These are phyloP conservation scores for Henckelia pumila DNA, from an alignment of 257 asterid genomes.

Conservation along the genomic window DNA sequence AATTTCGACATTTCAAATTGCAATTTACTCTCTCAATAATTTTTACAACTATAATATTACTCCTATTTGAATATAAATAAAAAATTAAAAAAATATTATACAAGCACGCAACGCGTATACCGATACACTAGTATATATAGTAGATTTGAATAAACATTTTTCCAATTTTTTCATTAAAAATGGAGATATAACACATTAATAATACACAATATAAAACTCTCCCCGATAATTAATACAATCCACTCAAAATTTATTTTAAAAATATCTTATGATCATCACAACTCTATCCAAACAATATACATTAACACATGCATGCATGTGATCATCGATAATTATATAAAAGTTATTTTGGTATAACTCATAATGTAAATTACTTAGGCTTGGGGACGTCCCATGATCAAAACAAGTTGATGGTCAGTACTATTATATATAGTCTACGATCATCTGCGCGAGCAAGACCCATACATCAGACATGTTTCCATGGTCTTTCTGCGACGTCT, in stretches of 20 bases:
- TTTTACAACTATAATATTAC: too few species aligned
- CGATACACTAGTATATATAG: too few species aligned
- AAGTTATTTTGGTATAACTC: conserved; percentile 4
- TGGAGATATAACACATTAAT: too few species aligned
- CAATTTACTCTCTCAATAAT: too few species aligned
- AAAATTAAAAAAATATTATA: too few species aligned
- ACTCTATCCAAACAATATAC: background rate
- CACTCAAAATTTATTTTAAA: background rate
- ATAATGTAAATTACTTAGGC: background rate
- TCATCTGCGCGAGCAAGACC: background rate
- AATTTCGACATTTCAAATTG: too few species aligned
- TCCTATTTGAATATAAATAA: too few species aligned
- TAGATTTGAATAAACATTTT: too few species aligned
- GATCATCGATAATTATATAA: background rate
- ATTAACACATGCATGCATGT: background rate
- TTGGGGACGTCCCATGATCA: background rate
- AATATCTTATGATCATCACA: conserved; percentile 4
- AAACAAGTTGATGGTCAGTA: background rate
- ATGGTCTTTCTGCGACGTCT: conserved; percentile 84
- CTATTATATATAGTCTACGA: too few species aligned
- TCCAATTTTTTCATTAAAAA: too few species aligned
- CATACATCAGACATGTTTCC: conserved; percentile 70
- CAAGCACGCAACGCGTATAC: too few species aligned
- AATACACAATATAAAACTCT: background rate
- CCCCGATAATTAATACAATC: background rate